Percentiles rank a stretch among this genome's conserved stretches.
Conservation (phyloP, 768 basidiomycete species). For the Cubamyces sp. region DNA sequence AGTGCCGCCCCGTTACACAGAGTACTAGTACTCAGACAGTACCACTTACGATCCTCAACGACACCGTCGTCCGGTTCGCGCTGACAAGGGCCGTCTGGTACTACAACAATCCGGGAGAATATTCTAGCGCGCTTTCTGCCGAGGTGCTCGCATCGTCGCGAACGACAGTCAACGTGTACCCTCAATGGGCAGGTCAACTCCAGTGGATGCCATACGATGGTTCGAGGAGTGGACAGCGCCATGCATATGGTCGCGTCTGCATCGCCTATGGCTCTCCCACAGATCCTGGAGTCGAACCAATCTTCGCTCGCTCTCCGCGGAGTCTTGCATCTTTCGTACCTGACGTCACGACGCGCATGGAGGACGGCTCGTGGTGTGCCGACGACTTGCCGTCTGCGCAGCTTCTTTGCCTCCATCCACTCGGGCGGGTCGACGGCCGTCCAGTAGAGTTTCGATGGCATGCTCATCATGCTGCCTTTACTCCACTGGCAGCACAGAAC, state of each 20-base stretch:
- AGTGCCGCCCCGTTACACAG: no score
- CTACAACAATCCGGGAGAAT: constrained; percentile 1
- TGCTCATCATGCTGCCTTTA: no score
- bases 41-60: constrained; percentile 17
- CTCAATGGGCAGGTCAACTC: constrained; percentile 20
- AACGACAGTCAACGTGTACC: constrained; percentile 10
- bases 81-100: constrained; percentile 20
- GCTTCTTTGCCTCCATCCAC: no score
- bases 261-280: constrained; percentile 17
- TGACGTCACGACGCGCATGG: background rate
- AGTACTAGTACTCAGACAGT: background rate
- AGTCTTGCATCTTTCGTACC: constrained; percentile 4
- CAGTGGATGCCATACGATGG: constrained; percentile 16
- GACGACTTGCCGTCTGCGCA: constrained; percentile 1
- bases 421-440: no score
- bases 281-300: constrained; percentile 21
- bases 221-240: background rate
- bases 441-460: no score
- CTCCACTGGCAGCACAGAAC: no score
- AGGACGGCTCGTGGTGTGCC: constrained; percentile 10
- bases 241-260: constrained; percentile 12
- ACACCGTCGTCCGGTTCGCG: constrained; percentile 8
- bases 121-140: background rate
- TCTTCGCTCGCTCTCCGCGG: background rate
- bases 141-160: background rate